Conservation (phyloP, 75 land plant species). For the Pinus albicaulis region DNA sequence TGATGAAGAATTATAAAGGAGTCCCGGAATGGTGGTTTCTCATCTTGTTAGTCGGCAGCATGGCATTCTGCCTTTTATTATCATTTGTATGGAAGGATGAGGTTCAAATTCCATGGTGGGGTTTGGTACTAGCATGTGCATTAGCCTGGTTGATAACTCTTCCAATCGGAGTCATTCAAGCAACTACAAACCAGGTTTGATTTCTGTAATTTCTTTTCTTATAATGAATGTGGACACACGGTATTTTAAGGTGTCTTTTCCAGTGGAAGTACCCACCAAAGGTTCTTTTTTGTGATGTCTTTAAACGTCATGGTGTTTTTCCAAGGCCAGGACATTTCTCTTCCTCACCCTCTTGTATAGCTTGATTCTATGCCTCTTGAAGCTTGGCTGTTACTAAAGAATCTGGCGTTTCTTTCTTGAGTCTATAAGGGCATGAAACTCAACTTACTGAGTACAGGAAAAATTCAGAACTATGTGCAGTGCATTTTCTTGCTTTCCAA, state of each 20-base stretch:
- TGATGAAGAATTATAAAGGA: constrained; percentile 20
- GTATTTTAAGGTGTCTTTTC: too few species aligned
- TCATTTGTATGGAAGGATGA: constrained; percentile 29
- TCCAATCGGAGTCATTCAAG: constrained; percentile 33
- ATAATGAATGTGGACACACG: neutral
- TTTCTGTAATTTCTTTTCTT: neutral
- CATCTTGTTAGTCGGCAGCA: constrained; percentile 8
- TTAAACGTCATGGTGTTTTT: neutral
- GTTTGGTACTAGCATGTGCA: constrained; percentile 25
- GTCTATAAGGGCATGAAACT: too few species aligned
- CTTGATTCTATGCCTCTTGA: neutral
- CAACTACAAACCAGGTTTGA: constrained; percentile 39
- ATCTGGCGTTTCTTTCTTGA: neutral
- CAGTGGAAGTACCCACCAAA: too few species aligned
- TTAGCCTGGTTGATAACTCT: constrained; percentile 28
- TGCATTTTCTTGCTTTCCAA: too few species aligned
- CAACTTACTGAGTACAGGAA: too few species aligned
- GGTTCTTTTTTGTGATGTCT: too few species aligned
- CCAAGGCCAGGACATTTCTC: neutral
- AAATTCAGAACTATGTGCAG: too few species aligned
- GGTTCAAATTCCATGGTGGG: constrained; percentile 43
- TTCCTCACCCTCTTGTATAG: neutral
- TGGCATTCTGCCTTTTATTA: constrained; percentile 10
- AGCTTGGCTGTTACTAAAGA: neutral
- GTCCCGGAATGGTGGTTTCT: constrained; percentile 30